Evolutionary conservation across 2,329 filamentous ascomycete genomes (phyloP).

Genomic region (Grosmannia clavigera): DNA sequence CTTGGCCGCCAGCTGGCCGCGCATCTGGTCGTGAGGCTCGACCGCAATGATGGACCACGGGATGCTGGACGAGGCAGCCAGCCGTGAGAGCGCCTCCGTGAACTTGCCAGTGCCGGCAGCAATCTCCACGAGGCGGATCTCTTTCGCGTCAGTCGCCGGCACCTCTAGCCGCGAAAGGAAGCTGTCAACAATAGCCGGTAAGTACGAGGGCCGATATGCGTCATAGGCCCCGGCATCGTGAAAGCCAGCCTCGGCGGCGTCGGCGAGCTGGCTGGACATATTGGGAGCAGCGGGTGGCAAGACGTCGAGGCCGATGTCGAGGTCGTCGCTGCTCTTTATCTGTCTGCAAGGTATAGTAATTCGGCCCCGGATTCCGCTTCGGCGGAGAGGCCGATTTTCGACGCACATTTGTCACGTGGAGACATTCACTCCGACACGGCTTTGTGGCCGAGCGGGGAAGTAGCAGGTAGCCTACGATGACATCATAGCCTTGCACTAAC

Average conservation of each 20-base stretch:
- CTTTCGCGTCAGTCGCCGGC: conserved; percentile 29
- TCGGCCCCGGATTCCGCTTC: too few species aligned
- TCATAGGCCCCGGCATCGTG: conserved; percentile 53
- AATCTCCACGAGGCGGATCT: conserved; percentile 18
- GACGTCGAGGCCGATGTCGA: too few species aligned
- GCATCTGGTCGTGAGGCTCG: conserved; percentile 53
- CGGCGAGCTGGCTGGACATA: conserved; percentile 12
- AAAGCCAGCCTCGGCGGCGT: conserved; percentile 43
- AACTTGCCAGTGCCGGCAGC: conserved; percentile 23
- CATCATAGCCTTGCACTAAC: too few species aligned
- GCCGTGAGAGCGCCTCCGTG: conserved; percentile 33
- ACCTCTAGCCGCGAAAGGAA: conserved; percentile 46
- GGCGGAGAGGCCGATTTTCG: too few species aligned
- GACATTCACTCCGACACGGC: too few species aligned
- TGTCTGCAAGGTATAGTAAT: too few species aligned
- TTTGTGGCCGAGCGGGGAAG: too few species aligned
- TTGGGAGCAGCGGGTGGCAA: not conserved
- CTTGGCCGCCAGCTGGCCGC: conserved; percentile 47
- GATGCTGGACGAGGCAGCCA: conserved; percentile 34
- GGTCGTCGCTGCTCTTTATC: too few species aligned
- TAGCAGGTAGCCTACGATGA: too few species aligned
- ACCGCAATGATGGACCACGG: conserved; percentile 38
- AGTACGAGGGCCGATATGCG: conserved; percentile 55
- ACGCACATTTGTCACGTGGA: too few species aligned
- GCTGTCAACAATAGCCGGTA: conserved; percentile 39